phyloP scores from a whole-genome alignment of 257 asterid genomes.

The Fraxinus pennsylvanica region DNA sequence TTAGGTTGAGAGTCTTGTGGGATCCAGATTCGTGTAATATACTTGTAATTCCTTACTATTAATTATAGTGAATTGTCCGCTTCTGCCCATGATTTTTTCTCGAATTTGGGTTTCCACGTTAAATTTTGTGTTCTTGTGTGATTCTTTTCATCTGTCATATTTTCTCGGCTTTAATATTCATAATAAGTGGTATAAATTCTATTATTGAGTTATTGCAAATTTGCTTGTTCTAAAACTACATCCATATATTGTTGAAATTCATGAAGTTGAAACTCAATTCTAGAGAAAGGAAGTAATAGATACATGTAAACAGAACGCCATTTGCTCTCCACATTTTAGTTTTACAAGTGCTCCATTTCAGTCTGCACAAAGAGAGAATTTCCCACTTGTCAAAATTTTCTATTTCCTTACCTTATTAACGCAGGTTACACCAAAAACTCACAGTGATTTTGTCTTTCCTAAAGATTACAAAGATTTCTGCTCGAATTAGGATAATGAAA shows the following conservation, averaged over 20 bases:
- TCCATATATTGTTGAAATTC: background rate
- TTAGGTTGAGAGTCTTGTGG: too few relatives aligned
- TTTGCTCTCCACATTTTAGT: background rate
- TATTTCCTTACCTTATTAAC: constrained; percentile 44
- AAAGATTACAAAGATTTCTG: constrained; percentile 40
- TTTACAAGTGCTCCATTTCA: constrained; percentile 12
- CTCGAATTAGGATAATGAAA: constrained; percentile 29
- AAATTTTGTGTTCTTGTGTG: too few relatives aligned
- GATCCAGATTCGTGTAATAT: too few relatives aligned
- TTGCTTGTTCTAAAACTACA: too few relatives aligned
- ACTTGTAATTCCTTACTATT: too few relatives aligned
- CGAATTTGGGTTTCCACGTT: too few relatives aligned
- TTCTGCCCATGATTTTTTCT: too few relatives aligned
- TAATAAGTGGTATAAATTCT: too few relatives aligned
- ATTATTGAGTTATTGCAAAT: too few relatives aligned
- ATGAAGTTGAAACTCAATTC: background rate
- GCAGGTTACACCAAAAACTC: constrained; percentile 46
- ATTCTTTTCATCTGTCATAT: too few relatives aligned
- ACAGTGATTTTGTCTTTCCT: constrained; percentile 44
- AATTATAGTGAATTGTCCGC: too few relatives aligned
- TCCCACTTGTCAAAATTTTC: constrained; percentile 20
- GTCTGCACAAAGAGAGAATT: constrained; percentile 20
- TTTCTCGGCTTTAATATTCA: too few relatives aligned
- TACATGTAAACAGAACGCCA: background rate
- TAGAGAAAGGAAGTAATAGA: background rate